Evolutionary conservation across 768 basidiomycete genomes (phyloP).

Genomic region (Mycena belliarum): DNA sequence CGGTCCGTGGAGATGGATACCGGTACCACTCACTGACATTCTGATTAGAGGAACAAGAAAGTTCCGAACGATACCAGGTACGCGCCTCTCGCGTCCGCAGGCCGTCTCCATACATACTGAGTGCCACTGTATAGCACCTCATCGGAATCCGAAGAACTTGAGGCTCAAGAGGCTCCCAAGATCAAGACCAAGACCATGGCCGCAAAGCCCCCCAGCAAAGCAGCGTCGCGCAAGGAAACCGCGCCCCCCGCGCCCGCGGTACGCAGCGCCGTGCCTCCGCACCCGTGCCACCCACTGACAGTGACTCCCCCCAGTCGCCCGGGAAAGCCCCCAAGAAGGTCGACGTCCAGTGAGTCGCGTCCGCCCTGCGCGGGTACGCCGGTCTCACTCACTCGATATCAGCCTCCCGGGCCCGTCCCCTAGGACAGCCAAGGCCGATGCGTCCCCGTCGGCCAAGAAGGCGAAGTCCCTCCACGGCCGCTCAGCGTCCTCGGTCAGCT

Average conservation of each 20-base stretch:
- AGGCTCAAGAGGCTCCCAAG: too few species aligned
- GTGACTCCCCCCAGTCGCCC: conserved; percentile 7
- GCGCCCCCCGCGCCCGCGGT: conserved; percentile 12
- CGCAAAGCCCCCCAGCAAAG: conserved; percentile 8
- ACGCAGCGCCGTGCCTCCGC: not conserved
- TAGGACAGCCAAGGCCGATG: conserved; percentile 17
- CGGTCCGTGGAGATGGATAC: too few species aligned
- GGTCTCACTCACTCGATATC: conserved; percentile 13
- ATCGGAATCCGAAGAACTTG: conserved; percentile 13
- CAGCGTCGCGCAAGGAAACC: conserved; percentile 9
- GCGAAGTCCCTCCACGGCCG: conserved; percentile 18
- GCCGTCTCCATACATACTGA: not conserved
- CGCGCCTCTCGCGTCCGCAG: conserved; percentile 11
- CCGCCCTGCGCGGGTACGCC: not conserved
- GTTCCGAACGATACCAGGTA: conserved; percentile 1
- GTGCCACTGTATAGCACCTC: not conserved
- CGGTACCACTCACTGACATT: not conserved
- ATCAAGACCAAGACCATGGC: conserved; percentile 19
- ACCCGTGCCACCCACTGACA: not conserved
- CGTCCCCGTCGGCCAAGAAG: conserved; percentile 17
- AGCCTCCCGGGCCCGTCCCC: conserved; percentile 29
- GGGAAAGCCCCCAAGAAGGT: conserved; percentile 31
- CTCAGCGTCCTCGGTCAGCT: conserved; percentile 27
- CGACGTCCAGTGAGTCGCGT: conserved; percentile 32
- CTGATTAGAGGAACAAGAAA: not conserved